Conservation (phyloP, 2,329 filamentous ascomycete species). For the Fusarium ramigenum region DNA sequence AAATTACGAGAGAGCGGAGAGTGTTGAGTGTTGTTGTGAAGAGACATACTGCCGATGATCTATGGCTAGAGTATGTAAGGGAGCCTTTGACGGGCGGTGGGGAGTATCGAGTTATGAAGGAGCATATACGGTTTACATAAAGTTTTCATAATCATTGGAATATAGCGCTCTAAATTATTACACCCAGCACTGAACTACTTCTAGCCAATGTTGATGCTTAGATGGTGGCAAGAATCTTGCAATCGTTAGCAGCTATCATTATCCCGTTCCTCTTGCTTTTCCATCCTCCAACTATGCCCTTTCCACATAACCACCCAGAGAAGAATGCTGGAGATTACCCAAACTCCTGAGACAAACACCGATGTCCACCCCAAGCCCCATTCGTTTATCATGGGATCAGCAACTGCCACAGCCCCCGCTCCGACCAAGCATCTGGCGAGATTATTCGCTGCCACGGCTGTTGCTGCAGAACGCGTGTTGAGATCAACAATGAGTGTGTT, state of each 20-base stretch:
- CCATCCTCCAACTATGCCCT: not conserved
- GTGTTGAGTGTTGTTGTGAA: not conserved
- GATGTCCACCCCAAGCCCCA: not conserved
- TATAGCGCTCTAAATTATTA: not conserved
- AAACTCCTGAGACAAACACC: not conserved
- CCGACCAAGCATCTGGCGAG: not conserved
- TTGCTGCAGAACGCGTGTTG: not conserved
- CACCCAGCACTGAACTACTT: not conserved
- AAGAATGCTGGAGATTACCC: not conserved
- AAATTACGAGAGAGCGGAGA: not conserved
- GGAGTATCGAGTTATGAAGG: not conserved
- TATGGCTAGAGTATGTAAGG: not conserved
- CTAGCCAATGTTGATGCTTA: not conserved
- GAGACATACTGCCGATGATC: not conserved
- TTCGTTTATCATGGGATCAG: not conserved
- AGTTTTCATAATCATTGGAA: rapidly evolving
- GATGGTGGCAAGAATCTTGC: not conserved
- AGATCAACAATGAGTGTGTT: not conserved
- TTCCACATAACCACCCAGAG: not conserved
- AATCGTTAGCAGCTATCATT: not conserved
- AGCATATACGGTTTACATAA: not conserved
- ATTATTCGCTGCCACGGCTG: not conserved
- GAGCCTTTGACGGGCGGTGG: not conserved
- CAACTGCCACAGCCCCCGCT: not conserved
- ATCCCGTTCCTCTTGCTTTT: not conserved